phyloP scores from a whole-genome alignment of 306 rosid genomes.

The Cotoneaster glaucophyllus region DNA sequence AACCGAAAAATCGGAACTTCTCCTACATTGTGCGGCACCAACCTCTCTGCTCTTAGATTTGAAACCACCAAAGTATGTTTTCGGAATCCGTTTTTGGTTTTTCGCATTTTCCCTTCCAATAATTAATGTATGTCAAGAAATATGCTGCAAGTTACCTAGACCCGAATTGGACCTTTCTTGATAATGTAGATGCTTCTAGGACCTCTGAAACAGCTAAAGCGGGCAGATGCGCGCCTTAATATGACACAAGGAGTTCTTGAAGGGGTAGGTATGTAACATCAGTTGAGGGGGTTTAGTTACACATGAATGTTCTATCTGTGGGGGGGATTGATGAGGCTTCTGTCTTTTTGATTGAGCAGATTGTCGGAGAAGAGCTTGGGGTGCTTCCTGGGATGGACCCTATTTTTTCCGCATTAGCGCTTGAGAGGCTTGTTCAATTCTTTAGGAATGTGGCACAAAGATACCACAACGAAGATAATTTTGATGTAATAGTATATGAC shows the following conservation, averaged over 20 bases:
- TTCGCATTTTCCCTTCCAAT: background rate
- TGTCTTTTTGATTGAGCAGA: constrained; percentile 34
- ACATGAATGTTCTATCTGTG: background rate
- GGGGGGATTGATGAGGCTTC: background rate
- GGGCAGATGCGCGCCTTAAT: constrained; percentile 76
- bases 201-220: constrained; percentile 74
- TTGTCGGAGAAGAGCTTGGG: constrained; percentile 96
- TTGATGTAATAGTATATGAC: constrained; percentile 76
- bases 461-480: constrained; percentile 38
- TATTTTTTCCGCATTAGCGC: constrained; percentile 47
- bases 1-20: constrained; percentile 78
- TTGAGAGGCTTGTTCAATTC: constrained; percentile 62
- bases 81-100: constrained; percentile 8
- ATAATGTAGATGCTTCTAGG: constrained; percentile 71
- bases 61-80: constrained; percentile 80
- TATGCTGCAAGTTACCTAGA: constrained; percentile 11
- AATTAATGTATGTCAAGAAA: background rate
- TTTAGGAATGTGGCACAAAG: constrained; percentile 35
- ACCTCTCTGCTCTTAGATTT: constrained; percentile 90
- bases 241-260: constrained; percentile 83
- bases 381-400: constrained; percentile 93
- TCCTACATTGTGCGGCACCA: constrained; percentile 46
- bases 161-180: constrained; percentile 8
- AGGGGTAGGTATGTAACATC: constrained; percentile 78
- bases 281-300: constrained; percentile 6